These are phyloP conservation scores for Codiaeum variegatum DNA, from an alignment of 441 rosid species.

Conservation along the genomic window DNA sequence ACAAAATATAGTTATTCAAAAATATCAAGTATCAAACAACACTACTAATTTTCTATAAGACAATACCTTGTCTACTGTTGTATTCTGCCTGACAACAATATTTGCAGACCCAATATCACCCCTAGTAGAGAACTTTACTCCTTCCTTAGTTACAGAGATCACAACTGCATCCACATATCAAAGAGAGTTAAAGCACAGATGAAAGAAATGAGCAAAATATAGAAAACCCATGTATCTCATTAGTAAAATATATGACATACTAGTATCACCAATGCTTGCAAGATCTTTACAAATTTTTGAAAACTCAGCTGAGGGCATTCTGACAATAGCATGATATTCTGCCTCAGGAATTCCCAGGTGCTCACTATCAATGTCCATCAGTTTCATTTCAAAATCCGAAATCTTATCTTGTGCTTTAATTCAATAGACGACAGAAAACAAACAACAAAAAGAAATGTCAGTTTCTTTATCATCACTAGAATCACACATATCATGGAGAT, in stretches of 20 bases:
- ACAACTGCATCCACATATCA: slow-evolving; percentile 46
- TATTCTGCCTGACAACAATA: slow-evolving; percentile 84
- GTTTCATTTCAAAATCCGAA: slow-evolving; percentile 91
- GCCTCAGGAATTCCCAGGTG: slow-evolving; percentile 98
- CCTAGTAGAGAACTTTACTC: slow-evolving; percentile 85
- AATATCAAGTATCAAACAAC: neutral
- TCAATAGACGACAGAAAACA: neutral
- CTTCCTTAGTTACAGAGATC: slow-evolving; percentile 90
- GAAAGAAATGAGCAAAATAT: neutral
- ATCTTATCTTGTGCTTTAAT: slow-evolving; percentile 86
- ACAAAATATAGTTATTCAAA: neutral
- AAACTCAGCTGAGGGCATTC: slow-evolving; percentile 88
- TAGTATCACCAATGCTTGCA: slow-evolving; percentile 88
- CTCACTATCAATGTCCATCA: slow-evolving; percentile 98
- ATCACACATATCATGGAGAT: neutral
- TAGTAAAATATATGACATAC: slow-evolving; percentile 24
- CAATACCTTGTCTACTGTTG: slow-evolving; percentile 80
- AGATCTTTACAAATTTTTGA: slow-evolving; percentile 89
- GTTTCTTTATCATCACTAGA: neutral
- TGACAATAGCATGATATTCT: slow-evolving; percentile 87
- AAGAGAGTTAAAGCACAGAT: neutral
- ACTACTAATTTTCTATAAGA: neutral
- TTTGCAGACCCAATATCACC: slow-evolving; percentile 97
- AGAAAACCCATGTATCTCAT: neutral
- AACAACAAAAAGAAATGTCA: neutral